Conservation (phyloP, 495 filamentous ascomycete species). For the Elasticomyces elasticus region DNA sequence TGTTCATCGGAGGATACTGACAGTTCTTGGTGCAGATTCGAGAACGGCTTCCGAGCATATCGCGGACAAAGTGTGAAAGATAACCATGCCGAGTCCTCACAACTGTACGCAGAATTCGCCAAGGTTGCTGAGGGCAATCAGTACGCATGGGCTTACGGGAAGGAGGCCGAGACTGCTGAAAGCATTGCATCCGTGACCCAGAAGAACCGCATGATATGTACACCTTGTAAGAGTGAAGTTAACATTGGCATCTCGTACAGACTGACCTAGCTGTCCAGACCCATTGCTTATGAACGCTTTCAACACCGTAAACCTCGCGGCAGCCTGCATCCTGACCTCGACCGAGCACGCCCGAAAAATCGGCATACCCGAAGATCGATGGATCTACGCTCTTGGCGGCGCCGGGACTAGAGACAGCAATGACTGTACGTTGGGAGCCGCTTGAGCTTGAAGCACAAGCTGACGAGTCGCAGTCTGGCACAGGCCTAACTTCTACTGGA, state of each 20-base stretch:
- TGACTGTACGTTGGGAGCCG: slow-evolving; percentile 32
- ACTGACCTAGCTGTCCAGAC: slow-evolving; percentile 35
- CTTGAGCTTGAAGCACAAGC: neutral
- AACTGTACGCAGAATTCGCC: slow-evolving; percentile 43
- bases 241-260: neutral
- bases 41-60: slow-evolving; percentile 43
- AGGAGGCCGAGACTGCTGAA: slow-evolving; percentile 28
- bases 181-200: slow-evolving; percentile 38
- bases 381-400: slow-evolving; percentile 49
- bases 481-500: slow-evolving; percentile 41
- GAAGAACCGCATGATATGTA: slow-evolving; percentile 47
- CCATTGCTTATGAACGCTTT: slow-evolving; percentile 53
- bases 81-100: slow-evolving; percentile 40
- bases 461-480: slow-evolving; percentile 40
- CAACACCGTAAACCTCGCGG: slow-evolving; percentile 48
- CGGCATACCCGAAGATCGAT: slow-evolving; percentile 39
- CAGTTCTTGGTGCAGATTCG: no score
- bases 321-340: slow-evolving; percentile 44
- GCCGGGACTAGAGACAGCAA: slow-evolving; percentile 42
- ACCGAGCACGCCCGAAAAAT: slow-evolving; percentile 39
- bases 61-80: slow-evolving; percentile 38
- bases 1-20: no score
- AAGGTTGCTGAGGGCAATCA: slow-evolving; percentile 37
- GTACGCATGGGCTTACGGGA: slow-evolving; percentile 41
- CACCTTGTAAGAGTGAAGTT: slow-evolving; percentile 32